Percentiles rank a stretch among this genome's conserved stretches.
Evolutionary conservation across 768 basidiomycete species (phyloP).

Genomic region (Punctularia strigosozonata): DNA sequence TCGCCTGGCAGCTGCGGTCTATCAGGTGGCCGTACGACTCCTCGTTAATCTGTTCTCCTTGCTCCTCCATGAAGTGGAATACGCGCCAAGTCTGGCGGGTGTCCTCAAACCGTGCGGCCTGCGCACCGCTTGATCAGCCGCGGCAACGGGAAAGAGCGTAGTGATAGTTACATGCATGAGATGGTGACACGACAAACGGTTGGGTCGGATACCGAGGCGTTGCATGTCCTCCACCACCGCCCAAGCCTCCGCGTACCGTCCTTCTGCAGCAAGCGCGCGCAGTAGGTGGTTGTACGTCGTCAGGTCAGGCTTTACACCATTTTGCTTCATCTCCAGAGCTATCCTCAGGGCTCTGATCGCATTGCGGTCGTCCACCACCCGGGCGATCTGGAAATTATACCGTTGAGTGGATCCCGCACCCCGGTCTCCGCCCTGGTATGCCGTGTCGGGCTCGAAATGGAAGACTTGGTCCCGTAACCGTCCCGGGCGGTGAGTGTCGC

Average conservation of each 20-base stretch:
- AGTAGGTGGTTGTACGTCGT: slow-evolving; percentile 49
- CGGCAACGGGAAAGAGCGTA: neutral
- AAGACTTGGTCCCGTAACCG: neutral
- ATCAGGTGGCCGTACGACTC: neutral
- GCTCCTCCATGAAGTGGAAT: neutral
- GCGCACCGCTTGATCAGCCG: neutral
- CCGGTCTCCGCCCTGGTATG: too few species aligned
- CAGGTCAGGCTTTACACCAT: slow-evolving; percentile 39
- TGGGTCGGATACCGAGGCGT: slow-evolving; percentile 33
- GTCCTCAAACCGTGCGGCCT: slow-evolving; percentile 27
- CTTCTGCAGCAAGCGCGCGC: slow-evolving; percentile 30
- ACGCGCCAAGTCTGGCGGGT: neutral
- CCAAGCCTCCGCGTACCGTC: slow-evolving; percentile 38
- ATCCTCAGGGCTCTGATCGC: slow-evolving; percentile 30
- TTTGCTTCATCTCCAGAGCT: slow-evolving; percentile 46
- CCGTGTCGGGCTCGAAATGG: too few species aligned
- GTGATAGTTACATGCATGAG: slow-evolving; percentile 40
- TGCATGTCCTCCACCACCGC: slow-evolving; percentile 65
- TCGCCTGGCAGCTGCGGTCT: neutral
- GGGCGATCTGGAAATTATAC: slow-evolving; percentile 21
- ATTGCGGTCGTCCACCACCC: slow-evolving; percentile 23
- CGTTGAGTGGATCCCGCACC: too few species aligned
- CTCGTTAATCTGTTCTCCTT: neutral
- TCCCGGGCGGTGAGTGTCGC: neutral
- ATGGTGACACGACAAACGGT: slow-evolving; percentile 40